Evolutionary conservation across 768 basidiomycete species (phyloP).

Genomic region (Termitomyces sp.): DNA sequence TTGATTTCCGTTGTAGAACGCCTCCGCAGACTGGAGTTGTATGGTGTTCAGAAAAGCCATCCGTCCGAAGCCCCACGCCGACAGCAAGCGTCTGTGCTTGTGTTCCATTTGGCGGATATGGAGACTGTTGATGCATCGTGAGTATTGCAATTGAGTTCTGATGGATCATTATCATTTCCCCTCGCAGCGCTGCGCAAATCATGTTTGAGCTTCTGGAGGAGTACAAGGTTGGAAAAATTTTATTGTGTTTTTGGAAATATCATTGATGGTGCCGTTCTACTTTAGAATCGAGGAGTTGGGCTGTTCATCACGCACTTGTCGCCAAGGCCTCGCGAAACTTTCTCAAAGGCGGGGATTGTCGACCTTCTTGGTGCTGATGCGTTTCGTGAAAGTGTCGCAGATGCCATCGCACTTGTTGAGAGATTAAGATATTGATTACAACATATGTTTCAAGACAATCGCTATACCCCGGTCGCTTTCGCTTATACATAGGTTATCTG

Average conservation of each 20-base stretch:
- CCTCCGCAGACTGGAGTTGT: constrained; percentile 80
- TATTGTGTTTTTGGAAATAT: neutral
- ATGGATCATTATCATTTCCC: neutral
- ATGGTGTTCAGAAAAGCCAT: constrained; percentile 74
- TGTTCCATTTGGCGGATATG: constrained; percentile 93
- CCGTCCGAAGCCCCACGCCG: constrained; percentile 85
- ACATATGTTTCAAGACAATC: neutral
- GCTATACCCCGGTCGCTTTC: neutral
- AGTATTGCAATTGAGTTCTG: constrained; percentile 23
- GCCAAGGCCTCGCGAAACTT: constrained; percentile 31
- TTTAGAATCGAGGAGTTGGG: constrained; percentile 45
- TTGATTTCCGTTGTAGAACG: constrained; percentile 45
- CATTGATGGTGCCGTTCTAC: neutral
- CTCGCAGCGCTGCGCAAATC: constrained; percentile 71
- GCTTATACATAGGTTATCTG: neutral
- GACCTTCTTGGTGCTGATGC: constrained; percentile 43
- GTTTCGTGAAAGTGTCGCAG: constrained; percentile 45
- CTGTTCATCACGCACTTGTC: constrained; percentile 49
- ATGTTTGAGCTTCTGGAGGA: constrained; percentile 75
- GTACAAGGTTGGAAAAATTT: constrained; percentile 51
- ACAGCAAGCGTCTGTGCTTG: constrained; percentile 67
- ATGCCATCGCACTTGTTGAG: constrained; percentile 43
- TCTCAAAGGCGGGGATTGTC: constrained; percentile 47
- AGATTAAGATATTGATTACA: constrained; percentile 11
- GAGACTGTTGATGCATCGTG: constrained; percentile 90